Base-by-base conservation (phyloP, 345 rosid species). In the Citrus sp. region DNA sequence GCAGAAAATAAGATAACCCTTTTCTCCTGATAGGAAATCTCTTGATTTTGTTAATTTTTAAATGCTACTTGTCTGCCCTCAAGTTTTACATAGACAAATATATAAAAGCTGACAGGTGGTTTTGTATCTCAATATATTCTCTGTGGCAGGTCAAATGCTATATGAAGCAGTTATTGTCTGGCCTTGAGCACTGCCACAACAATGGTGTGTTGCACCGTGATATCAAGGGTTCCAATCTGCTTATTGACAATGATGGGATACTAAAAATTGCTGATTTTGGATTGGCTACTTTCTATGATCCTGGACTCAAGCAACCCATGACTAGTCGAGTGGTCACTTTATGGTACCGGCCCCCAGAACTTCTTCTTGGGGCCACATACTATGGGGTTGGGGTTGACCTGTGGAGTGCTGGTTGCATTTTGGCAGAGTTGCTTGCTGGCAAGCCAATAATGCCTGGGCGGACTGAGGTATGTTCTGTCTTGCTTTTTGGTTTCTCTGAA, bases 271-370 rank as follows among this genome's bases (percentile, higher is more conserved):
- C 95, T 83, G 98, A 95, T 86, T 95, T 95, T 68, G 98, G 98
- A 67, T 81, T 95, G 74, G 98, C 98, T 65, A 88, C 91, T n/a
- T 89, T 92, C 83, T 93, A 81, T 76, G 88, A 92, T 73, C 88
- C 93, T 13, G 86, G 76, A 56, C 85, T 78, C 74, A 88, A 85
- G 89, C 93, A 88, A 80, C 84, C 88, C 12, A 83, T 93, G 93
- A 95, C 98, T 66, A 95, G 94, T 79, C 91, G 92, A 80, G 98
- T 95, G 38, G 98, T 95, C 67, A 93, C 98, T 2, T 92, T 94
- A n/a, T 94, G 98, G 98, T 94, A 94, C 69, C 97, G 98, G 0
- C 92, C 98, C 51, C 98, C 98, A 0, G 98, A 95, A 76, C 98
- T 95, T 82, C 97, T 95, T 83, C 95, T 95, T 71, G 98, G 98